These are phyloP conservation scores for Phytopythium helicoides DNA, from an alignment of 352 stramenopile species.

Conservation along the genomic window DNA sequence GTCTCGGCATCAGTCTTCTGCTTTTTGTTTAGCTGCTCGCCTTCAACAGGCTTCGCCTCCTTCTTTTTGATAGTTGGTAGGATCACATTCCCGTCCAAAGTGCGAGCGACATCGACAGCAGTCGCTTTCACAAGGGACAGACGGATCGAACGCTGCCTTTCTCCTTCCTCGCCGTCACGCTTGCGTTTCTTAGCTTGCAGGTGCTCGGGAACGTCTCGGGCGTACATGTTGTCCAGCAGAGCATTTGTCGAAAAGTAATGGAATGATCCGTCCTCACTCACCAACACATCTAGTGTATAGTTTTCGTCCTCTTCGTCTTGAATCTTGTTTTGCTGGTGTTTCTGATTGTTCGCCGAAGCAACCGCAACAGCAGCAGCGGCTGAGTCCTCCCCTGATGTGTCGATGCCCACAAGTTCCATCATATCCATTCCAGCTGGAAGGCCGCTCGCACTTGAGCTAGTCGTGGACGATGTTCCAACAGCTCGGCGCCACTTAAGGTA, in stretches of 20 bases:
- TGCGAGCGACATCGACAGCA: conserved; percentile 48
- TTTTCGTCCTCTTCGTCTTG: conserved; percentile 45
- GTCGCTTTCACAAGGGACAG: conserved; percentile 68
- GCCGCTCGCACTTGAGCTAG: not conserved
- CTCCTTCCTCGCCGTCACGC: conserved; percentile 19
- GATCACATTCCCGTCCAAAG: conserved; percentile 38
- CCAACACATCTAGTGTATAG: conserved; percentile 73
- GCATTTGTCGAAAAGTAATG: conserved; percentile 76
- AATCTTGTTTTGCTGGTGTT: not conserved
- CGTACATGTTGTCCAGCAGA: conserved; percentile 61
- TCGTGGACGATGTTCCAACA: not conserved
- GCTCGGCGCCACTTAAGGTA: conserved; percentile 73
- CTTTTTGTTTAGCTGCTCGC: conserved; percentile 2
- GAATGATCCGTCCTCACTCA: conserved; percentile 69
- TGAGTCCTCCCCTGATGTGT: not conserved
- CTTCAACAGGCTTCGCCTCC: not conserved
- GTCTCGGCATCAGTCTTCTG: conserved; percentile 7
- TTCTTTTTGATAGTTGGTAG: conserved; percentile 12
- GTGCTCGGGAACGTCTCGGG: conserved; percentile 59
- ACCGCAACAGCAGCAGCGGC: conserved; percentile 2
- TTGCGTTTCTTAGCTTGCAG: conserved; percentile 45
- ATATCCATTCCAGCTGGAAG: not conserved
- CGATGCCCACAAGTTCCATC: conserved; percentile 4
- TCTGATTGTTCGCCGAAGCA: not conserved
- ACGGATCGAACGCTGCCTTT: conserved; percentile 45